Evolutionary conservation across 805 yeast species (phyloP), one percentile per base, ranked within the genome.

Genomic region (Komagataella pastoris): DNA sequence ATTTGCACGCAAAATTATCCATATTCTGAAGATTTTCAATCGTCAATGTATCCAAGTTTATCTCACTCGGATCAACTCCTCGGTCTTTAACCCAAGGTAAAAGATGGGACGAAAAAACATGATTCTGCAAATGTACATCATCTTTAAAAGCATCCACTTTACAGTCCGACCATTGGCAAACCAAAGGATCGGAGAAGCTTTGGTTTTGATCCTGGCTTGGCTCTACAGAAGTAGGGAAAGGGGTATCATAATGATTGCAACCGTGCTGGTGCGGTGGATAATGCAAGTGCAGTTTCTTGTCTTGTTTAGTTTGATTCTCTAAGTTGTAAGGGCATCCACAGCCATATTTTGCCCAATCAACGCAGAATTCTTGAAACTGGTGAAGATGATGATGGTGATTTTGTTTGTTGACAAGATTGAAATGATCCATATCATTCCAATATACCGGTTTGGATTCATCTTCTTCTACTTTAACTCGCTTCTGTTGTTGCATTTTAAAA

Each of bases 151-250:
- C 47, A 12, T 58, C 59, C 47, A 71, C 69, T 8, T 64, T 62
- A 61, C 95, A 87, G 52, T 76, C 71, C 49, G 79, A 80, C 95
- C 95, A 87, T 61, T 79, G 76, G 64, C 95, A 86, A 2, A 52
- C 50, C 3, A 54, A 52, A 57, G 61, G 54, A 58, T 58, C 55
- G 63, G 62, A 54, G 40, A 30, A 2, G 3, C 14, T 30, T 10
- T 30, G 40, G 10, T 30, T 30, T 30, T 30, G 40, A 8, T 5
- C 14, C 4, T 30, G 14, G 6, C 14, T 8, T 5, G 12, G n/a
- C 7, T 30, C 5, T 30, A 5, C 14, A 30, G 40, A 30, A 10
- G 12, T 30, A 30, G 40, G 14, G 40, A 10, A 30, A 3, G 14
- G 40, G 14, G 40, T 10, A 10, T 30, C 40, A 30, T 8, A 30